These are phyloP conservation scores for Paralagenidium karlingii DNA, from an alignment of 352 stramenopile genomes.

Conservation along the genomic window DNA sequence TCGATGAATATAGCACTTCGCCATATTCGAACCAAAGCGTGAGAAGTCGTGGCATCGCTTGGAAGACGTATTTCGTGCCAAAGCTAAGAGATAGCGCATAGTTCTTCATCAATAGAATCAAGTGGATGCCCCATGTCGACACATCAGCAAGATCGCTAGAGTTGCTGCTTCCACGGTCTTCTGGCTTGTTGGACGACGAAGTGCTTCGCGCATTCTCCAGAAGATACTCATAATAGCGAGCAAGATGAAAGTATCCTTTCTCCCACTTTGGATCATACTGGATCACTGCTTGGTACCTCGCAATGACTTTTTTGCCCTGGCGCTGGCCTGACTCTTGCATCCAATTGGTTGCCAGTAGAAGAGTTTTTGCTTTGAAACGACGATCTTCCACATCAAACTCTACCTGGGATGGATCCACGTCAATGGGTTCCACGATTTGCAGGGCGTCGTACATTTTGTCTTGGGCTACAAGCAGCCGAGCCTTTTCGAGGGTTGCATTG, in stretches of 20 bases:
- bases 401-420: constrained; percentile 60
- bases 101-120: constrained; percentile 89
- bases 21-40: constrained; percentile 97
- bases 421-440: constrained; percentile 69
- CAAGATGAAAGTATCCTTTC: constrained; percentile 85
- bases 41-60: constrained; percentile 94
- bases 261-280: constrained; percentile 90
- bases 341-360: constrained; percentile 93
- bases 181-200: constrained; percentile 12
- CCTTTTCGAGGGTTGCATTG: constrained; percentile 62
- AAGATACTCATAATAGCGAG: constrained; percentile 88
- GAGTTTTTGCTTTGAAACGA: constrained; percentile 68
- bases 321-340: constrained; percentile 92
- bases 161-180: constrained; percentile 18
- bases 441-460: constrained; percentile 78
- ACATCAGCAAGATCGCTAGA: constrained; percentile 30
- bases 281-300: constrained; percentile 91
- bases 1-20: constrained; percentile 56
- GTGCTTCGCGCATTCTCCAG: constrained; percentile 25
- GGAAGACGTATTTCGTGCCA: constrained; percentile 94
- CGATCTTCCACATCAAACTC: constrained; percentile 65
- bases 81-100: constrained; percentile 83
- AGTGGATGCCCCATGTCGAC: constrained; percentile 21
- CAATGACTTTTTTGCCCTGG: constrained; percentile 88
- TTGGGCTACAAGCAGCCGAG: constrained; percentile 69